Conservation (phyloP, 768 basidiomycete species). For the Pisolithus albus region DNA sequence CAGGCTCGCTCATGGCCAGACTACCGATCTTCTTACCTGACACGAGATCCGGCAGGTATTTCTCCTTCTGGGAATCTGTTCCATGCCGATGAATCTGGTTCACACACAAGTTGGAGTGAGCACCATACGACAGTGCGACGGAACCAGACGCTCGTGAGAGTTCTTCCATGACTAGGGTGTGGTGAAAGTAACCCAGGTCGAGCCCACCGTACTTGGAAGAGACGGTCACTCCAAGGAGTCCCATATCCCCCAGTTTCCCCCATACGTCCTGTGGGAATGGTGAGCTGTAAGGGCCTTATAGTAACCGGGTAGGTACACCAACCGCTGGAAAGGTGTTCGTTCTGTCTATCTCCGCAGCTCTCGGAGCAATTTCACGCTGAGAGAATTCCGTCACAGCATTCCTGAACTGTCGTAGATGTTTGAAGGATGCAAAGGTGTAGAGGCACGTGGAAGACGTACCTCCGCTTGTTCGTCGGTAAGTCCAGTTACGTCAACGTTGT, state of each 20-base stretch:
- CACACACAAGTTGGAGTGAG: slow-evolving; percentile 85
- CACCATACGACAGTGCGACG: slow-evolving; percentile 87
- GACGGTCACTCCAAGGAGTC: slow-evolving; percentile 83
- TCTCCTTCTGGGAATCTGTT: slow-evolving; percentile 69
- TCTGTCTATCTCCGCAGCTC: slow-evolving; percentile 81
- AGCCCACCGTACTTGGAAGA: slow-evolving; percentile 77
- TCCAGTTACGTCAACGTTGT: slow-evolving; percentile 68
- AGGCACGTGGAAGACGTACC: slow-evolving; percentile 34
- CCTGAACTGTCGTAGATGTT: slow-evolving; percentile 52
- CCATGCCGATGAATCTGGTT: slow-evolving; percentile 84
- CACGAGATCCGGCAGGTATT: slow-evolving; percentile 77
- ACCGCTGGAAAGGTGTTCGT: slow-evolving; percentile 77
- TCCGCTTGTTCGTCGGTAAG: slow-evolving; percentile 75
- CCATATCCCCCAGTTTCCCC: slow-evolving; percentile 89
- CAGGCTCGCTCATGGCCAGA: slow-evolving; percentile 92
- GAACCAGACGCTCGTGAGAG: slow-evolving; percentile 87
- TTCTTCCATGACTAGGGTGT: slow-evolving; percentile 93
- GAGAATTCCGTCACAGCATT: slow-evolving; percentile 76
- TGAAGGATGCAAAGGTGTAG: background rate
- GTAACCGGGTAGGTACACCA: slow-evolving; percentile 12
- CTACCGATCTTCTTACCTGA: slow-evolving; percentile 80
- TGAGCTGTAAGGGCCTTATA: background rate
- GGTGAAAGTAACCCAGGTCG: slow-evolving; percentile 76
- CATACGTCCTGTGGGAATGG: slow-evolving; percentile 58
- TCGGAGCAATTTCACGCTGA: slow-evolving; percentile 75